Base-by-base conservation (phyloP, 2,329 filamentous ascomycete genomes). In the Phoma herbarum region DNA sequence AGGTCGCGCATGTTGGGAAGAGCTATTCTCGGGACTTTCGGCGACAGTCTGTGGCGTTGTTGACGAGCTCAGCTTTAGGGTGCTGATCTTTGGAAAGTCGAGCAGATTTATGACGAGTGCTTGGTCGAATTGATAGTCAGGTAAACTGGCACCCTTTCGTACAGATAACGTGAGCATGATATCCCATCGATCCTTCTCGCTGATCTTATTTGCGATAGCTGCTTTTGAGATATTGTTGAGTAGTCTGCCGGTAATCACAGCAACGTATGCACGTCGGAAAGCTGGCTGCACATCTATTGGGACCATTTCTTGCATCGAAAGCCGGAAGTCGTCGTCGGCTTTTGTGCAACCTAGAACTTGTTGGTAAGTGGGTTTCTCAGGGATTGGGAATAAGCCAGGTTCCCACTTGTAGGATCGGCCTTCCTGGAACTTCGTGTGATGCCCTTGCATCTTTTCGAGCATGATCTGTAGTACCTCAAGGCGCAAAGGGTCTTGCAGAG, bases 241-340 rank as follows among this genome's bases (percentile, higher is more conserved):
- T 26, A 71, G 72, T 6, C 66, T 65, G 9, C 52, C 62, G 29
- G 68, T 75, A 0, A 69, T 66, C 1, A 72, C 61, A 11, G 63
- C 62, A 20, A 75, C 66, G 25, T 70, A 68, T 9, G 73, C 72
- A 41, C 63, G 63, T 31, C 65, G 62, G 28, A 77, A 73, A 0
- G 50, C 33, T 14, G 26, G 8, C 10, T 59, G 63, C 16, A 71
- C 59, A 29, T 74, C 69, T 16, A 63, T 59, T 0, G 70, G 72
- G 2, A 76, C 56, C 64, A 72, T 71, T 0, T 59, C 55, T 3
- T 54, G 60, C 23, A 71, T 33, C 2, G 68, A 63, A 1, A 59
- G 50, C 8, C 45, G 63, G 46, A 76, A 71, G 1, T 70, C 64
- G 1, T 58, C 62, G 3, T 67, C 68, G 16, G 59, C 60, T 2